A percentile compares a stretch with the other conserved stretches of the same genome.
phyloP scores from a whole-genome alignment of 495 filamentous ascomycete genomes.

The Haplographium delicatum region DNA sequence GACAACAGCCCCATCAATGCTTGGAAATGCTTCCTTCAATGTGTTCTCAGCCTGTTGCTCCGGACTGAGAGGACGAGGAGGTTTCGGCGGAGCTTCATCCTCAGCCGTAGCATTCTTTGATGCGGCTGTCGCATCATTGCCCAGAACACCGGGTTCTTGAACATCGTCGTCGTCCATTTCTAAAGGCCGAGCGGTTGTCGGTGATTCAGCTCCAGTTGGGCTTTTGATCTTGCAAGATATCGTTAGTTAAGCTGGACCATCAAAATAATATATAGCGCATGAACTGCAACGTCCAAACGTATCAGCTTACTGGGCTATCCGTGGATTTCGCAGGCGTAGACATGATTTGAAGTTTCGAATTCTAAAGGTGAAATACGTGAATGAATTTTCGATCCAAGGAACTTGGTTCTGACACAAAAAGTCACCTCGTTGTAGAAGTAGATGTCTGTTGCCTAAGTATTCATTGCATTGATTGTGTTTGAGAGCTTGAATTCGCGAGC shows the following conservation, averaged over 20 bases:
- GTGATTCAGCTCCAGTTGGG: conserved; percentile 57
- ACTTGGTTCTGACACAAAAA: not conserved
- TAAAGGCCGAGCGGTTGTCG: conserved; percentile 74
- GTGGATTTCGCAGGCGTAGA: conserved; percentile 17
- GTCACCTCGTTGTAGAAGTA: not conserved
- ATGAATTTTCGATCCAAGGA: not conserved
- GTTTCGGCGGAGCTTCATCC: conserved; percentile 70
- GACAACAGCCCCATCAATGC: conserved; percentile 73
- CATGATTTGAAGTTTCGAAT: conserved; percentile 15
- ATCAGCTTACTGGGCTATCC: conserved; percentile 24
- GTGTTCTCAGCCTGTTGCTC: conserved; percentile 81
- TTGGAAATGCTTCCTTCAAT: conserved; percentile 89
- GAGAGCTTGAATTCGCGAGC: not conserved
- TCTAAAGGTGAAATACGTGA: not conserved
- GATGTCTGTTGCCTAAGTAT: conserved; percentile 3
- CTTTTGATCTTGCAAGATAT: conserved; percentile 14
- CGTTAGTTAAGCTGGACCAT: not conserved
- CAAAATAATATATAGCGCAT: conserved; percentile 12
- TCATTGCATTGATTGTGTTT: not conserved
- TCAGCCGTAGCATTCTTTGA: conserved; percentile 32
- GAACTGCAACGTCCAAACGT: conserved; percentile 16
- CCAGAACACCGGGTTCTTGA: conserved; percentile 50
- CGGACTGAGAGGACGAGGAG: conserved; percentile 77
- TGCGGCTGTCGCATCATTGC: conserved; percentile 31
- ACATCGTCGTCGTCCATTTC: conserved; percentile 84